A percentile compares a stretch with the other conserved stretches of the same genome.
phyloP scores from a whole-genome alignment of 768 basidiomycete species.

The Cubamyces lactineus region DNA sequence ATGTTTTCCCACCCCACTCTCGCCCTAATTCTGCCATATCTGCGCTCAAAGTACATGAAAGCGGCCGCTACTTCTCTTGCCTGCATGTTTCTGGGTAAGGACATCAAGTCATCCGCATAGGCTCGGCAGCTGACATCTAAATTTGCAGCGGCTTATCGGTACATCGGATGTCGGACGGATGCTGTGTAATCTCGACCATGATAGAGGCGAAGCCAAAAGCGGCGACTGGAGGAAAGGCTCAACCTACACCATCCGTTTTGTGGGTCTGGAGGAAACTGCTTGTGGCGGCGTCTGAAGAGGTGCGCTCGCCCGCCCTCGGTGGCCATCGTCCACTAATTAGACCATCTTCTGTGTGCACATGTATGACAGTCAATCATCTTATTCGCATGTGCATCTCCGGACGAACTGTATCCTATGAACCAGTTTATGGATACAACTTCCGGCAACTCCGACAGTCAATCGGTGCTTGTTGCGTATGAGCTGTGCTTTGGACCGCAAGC shows the following conservation, averaged over 20 bases:
- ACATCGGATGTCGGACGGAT: constrained; percentile 56
- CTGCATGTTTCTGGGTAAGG: constrained; percentile 70
- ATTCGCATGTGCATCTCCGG: constrained; percentile 50
- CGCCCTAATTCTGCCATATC: constrained; percentile 46
- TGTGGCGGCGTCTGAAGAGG: constrained; percentile 34
- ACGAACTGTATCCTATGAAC: constrained; percentile 36
- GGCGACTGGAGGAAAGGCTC: constrained; percentile 40
- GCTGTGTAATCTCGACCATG: constrained; percentile 39
- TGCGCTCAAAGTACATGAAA: constrained; percentile 50
- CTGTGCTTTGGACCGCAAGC: constrained; percentile 34
- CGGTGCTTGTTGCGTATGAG: constrained; percentile 46
- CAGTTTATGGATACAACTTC: constrained; percentile 26
- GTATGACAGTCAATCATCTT: constrained; percentile 38
- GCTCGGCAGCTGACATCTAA: background rate
- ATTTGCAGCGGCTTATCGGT: constrained; percentile 54
- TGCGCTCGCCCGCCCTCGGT: constrained; percentile 22
- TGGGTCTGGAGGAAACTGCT: constrained; percentile 43
- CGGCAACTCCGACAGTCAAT: constrained; percentile 38
- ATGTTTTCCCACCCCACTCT: constrained; percentile 50
- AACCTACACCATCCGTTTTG: constrained; percentile 22
- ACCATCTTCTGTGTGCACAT: background rate
- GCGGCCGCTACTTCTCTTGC: constrained; percentile 48
- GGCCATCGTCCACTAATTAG: background rate
- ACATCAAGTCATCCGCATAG: background rate
- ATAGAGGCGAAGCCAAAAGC: constrained; percentile 34